phyloP scores from a whole-genome alignment of 441 rosid species.

The Raphanus hybrid region DNA sequence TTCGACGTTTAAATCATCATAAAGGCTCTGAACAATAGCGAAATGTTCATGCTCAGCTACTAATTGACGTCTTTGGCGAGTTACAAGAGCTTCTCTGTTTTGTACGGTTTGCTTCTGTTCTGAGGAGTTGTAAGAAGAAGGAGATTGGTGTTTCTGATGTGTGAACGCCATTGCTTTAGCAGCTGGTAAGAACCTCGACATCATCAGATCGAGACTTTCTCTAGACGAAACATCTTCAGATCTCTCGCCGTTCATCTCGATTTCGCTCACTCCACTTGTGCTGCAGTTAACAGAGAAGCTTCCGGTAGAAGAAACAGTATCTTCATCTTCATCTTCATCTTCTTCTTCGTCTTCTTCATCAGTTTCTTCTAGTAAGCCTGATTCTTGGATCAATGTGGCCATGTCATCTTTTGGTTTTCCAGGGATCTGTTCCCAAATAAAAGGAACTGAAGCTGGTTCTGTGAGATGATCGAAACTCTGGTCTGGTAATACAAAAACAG shows the following conservation, averaged over 20 bases:
- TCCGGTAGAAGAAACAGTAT: conserved; percentile 56
- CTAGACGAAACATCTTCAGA: conserved; percentile 44
- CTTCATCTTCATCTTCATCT: conserved; percentile 48
- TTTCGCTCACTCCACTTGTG: conserved; percentile 58
- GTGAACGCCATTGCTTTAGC: conserved; percentile 91
- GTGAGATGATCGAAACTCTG: conserved; percentile 47
- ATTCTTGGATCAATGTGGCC: conserved; percentile 41
- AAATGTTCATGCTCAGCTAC: conserved; percentile 49
- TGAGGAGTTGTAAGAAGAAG: conserved; percentile 46
- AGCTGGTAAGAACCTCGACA: conserved; percentile 97
- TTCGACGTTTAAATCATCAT: conserved; percentile 46
- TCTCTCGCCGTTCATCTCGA: conserved; percentile 21
- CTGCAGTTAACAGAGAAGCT: conserved; percentile 75
- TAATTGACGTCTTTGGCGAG: conserved; percentile 46
- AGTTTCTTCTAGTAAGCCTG: conserved; percentile 39
- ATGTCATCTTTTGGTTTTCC: conserved; percentile 67
- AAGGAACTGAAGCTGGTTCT: conserved; percentile 86
- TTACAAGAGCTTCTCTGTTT: conserved; percentile 33
- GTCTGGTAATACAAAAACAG: conserved; percentile 33
- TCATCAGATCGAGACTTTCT: conserved; percentile 77
- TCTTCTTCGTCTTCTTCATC: conserved; percentile 48
- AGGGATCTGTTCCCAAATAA: conserved; percentile 87
- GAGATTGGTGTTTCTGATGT: conserved; percentile 52
- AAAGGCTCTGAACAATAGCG: conserved; percentile 41
- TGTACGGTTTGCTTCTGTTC: conserved; percentile 51